Conservation (phyloP, 768 basidiomycete species). For the Favolaschia claudopus region DNA sequence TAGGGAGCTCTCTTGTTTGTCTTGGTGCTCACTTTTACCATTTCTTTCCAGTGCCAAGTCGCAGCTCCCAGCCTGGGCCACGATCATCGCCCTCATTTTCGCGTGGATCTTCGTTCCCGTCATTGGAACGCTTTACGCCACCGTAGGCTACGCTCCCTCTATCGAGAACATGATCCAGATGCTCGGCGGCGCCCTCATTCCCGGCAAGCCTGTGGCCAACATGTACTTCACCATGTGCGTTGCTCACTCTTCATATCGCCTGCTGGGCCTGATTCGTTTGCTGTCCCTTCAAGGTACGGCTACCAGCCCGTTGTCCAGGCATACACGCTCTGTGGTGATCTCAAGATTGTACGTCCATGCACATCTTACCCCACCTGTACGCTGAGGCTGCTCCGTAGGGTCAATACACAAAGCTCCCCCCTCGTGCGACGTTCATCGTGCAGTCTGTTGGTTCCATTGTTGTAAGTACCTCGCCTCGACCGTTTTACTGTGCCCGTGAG, state of each 20-base stretch:
- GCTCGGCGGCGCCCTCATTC: conserved; percentile 52
- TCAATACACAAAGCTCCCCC: conserved; percentile 62
- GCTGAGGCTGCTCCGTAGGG: conserved; percentile 27
- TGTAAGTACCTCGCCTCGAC: conserved; percentile 31
- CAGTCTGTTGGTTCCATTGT: conserved; percentile 63
- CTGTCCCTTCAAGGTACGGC: conserved; percentile 33
- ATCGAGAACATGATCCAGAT: conserved; percentile 52
- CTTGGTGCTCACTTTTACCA: too few relatives aligned
- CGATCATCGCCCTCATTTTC: conserved; percentile 53
- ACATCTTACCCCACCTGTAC: not conserved
- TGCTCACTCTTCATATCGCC: not conserved
- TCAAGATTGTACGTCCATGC: conserved; percentile 36
- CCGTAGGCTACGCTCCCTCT: conserved; percentile 45
- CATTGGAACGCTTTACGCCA: conserved; percentile 55
- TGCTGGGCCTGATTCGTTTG: not conserved
- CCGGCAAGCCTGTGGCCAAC: conserved; percentile 51
- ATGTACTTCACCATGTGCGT: conserved; percentile 45
- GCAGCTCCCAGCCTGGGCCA: conserved; percentile 46
- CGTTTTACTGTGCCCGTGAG: too few relatives aligned
- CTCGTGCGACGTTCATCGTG: conserved; percentile 62
- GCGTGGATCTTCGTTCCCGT: conserved; percentile 54
- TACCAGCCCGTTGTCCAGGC: conserved; percentile 42
- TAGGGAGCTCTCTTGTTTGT: too few relatives aligned
- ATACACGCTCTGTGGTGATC: conserved; percentile 35
- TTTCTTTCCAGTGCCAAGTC: conserved; percentile 44